Base-by-base conservation (phyloP, 140 eudicot genomes). In the Oenanthe javanica region DNA sequence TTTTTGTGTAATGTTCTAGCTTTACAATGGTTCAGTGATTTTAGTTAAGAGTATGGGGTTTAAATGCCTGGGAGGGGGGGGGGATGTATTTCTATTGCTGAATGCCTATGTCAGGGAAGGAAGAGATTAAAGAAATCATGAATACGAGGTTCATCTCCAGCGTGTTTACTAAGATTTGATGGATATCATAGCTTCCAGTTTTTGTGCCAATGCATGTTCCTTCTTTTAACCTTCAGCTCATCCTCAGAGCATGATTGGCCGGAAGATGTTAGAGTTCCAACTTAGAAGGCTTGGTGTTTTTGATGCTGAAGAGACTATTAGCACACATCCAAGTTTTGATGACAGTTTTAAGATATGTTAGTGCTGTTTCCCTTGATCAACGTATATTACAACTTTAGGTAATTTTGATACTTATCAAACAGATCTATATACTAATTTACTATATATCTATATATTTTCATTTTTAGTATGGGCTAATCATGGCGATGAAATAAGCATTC, bases 211-310 rank as follows among this genome's bases (percentile, higher is more conserved):
- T 74, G 47, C 47, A 27, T 18, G 57, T 61, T 71, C 45, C 47
- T 25, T 85, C 14, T 77, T 61, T 21, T 86, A 77, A 80, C n/a
- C 19, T 80, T 81, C 15, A 42, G 66, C 46, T 80, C 42, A 43
- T 87, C 59, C 69, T 66, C 51, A 94, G 99, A 94, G 97, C 85
- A 92, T 94, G 97, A 89, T 94, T 78, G 97, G 95, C 75, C 90
- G 99, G 31, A 94, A 87, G 87, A 89, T 90, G 94, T 79, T 94
- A 91, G 99, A 94, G 87, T 80, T 86, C 54, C 99, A 94, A 90
- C 94, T 94, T 59, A 89, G 84, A 81, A 88, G 97, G 88, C 96
- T 94, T 80, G 95, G 99, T 74, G 87, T 89, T 73, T 94, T 94
- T 82, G 88, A 82, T 82, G 97, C 93, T 76, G 87, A 90, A 23